phyloP scores from a whole-genome alignment of 192 early-diverging fungal genomes.

The Rhizoclosmatium globosum region DNA sequence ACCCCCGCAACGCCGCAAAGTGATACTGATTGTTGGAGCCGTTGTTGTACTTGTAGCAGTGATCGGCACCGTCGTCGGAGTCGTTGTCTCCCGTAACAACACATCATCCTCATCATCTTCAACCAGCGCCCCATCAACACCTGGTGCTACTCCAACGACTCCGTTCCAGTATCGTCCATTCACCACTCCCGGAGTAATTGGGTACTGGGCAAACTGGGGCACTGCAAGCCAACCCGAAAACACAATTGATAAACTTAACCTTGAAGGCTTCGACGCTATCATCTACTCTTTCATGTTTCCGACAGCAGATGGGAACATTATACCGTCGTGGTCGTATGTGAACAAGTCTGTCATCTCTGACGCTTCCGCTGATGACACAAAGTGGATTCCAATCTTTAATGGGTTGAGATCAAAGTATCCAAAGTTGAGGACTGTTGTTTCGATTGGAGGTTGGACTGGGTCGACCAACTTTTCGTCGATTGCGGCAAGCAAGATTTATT shows the following conservation, averaged over 20 bases:
- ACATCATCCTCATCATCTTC: background rate
- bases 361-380: background rate
- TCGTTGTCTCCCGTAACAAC: background rate
- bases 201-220: constrained; percentile 33
- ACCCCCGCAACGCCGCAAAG: too few species aligned
- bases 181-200: constrained; percentile 20
- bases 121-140: too few species aligned
- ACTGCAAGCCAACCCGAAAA: background rate
- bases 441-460: constrained; percentile 40
- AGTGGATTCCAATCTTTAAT: constrained; percentile 16
- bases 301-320: background rate
- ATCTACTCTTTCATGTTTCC: constrained; percentile 18
- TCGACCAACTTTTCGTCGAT: constrained; percentile 28
- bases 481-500: constrained; percentile 1
- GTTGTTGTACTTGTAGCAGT: background rate
- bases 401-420: constrained; percentile 10
- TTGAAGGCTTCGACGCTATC: background rate
- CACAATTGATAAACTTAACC: constrained; percentile 13
- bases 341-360: background rate
- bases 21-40: background rate
- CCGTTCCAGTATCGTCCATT: background rate
- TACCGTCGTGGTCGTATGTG: background rate
- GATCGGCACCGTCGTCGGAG: background rate
- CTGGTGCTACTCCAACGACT: background rate
- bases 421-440: constrained; percentile 12